These are phyloP conservation scores for Heliosperma pusillum DNA, from an alignment of 148 eudicot species.

Conservation along the genomic window DNA sequence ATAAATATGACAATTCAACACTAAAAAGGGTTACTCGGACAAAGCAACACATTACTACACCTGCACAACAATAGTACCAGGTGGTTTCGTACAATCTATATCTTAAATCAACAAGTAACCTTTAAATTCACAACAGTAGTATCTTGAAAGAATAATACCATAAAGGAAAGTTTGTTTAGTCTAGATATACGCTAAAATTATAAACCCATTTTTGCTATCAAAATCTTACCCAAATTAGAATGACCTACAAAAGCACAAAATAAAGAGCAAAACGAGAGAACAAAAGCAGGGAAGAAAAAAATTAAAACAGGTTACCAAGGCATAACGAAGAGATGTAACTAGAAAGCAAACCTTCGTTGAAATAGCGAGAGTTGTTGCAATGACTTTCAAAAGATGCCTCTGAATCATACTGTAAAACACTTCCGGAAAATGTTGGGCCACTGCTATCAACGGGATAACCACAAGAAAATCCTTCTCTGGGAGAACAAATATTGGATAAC, in stretches of 20 bases:
- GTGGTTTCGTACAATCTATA: background rate
- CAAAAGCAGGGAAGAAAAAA: background rate
- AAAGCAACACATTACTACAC: background rate
- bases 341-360: slow-evolving; percentile 28
- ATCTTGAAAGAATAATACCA: slow-evolving; percentile 1
- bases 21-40: background rate
- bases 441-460: slow-evolving; percentile 37
- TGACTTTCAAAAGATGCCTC: slow-evolving; percentile 40
- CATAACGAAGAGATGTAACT: slow-evolving; percentile 3
- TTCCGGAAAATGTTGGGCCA: slow-evolving; percentile 37
- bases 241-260: background rate
- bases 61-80: background rate
- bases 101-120: background rate
- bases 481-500: slow-evolving; percentile 31
- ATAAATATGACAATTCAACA: background rate
- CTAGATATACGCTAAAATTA: background rate
- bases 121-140: background rate
- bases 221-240: background rate
- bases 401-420: slow-evolving; percentile 38
- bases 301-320: slow-evolving; percentile 3
- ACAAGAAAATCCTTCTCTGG: slow-evolving; percentile 25
- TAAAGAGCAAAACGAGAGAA: background rate
- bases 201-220: background rate
- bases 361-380: slow-evolving; percentile 21
- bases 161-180: background rate